Conservation (phyloP, 805 yeast species). For the Saitoella complicata region DNA sequence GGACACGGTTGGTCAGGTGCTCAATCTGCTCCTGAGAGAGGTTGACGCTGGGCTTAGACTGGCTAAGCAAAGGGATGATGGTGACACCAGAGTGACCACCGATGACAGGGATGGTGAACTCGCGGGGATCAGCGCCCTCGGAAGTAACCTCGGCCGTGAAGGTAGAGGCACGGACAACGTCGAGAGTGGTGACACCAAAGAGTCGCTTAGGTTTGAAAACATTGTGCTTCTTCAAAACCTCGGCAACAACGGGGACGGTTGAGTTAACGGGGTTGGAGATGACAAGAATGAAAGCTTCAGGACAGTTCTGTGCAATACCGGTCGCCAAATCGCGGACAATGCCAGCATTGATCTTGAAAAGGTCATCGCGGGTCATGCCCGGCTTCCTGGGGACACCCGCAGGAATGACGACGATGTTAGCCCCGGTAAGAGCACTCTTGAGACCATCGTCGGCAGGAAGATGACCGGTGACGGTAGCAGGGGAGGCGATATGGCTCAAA, state of each 20-base stretch:
- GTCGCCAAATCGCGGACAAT: constrained; percentile 86
- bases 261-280: constrained; percentile 96
- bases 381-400: constrained; percentile 98
- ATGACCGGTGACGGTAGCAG: constrained; percentile 76
- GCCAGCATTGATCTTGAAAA: constrained; percentile 90
- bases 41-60: constrained; percentile 36
- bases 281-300: constrained; percentile 66
- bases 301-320: constrained; percentile 66
- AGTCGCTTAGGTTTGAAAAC: constrained; percentile 82
- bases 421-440: constrained; percentile 48
- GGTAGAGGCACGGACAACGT: constrained; percentile 76
- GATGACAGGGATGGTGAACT: constrained; percentile 70
- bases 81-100: constrained; percentile 98
- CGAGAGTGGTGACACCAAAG: constrained; percentile 93
- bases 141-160: constrained; percentile 48
- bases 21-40: constrained; percentile 52
- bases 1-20: constrained; percentile 67
- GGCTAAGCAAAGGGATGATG: constrained; percentile 84
- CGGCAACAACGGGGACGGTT: constrained; percentile 91
- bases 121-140: constrained; percentile 53
- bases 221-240: constrained; percentile 70
- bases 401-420: constrained; percentile 76
- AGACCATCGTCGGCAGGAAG: constrained; percentile 66
- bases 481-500: constrained; percentile 82
- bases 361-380: constrained; percentile 96